Percentiles rank a stretch among this genome's conserved stretches.
Evolutionary conservation across 208 protist species (phyloP).

Genomic region (Leishmania turanica): DNA sequence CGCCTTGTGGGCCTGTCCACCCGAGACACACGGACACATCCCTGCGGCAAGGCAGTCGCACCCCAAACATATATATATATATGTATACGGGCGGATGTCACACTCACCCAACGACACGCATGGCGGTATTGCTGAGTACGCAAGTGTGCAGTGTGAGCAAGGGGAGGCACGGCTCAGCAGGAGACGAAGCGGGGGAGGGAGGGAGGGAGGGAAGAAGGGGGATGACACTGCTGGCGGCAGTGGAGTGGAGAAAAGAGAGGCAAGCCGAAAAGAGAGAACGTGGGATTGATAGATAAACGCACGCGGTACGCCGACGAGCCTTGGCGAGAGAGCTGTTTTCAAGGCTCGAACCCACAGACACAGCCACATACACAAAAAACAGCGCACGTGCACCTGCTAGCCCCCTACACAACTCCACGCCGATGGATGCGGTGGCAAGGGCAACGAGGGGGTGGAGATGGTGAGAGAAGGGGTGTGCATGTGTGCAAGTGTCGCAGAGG

Average conservation of each 20-base stretch:
- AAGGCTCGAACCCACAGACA: background rate
- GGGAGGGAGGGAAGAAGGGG: background rate
- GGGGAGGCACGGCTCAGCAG: background rate
- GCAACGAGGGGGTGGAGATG: too few relatives aligned
- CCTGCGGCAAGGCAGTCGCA: background rate
- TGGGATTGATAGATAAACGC: background rate
- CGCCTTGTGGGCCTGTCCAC: background rate
- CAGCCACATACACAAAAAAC: background rate
- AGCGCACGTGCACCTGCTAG: background rate
- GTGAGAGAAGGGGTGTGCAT: background rate
- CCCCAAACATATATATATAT: conserved; percentile 3
- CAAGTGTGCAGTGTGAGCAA: background rate
- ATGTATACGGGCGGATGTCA: background rate
- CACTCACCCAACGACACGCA: background rate
- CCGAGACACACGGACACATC: background rate
- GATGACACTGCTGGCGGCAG: background rate
- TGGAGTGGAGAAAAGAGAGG: conserved; percentile 4
- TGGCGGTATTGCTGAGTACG: too few relatives aligned
- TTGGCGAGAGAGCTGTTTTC: background rate
- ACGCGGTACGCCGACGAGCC: background rate
- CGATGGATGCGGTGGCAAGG: background rate
- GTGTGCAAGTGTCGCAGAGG: background rate
- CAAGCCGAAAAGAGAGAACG: background rate
- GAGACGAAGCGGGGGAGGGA: background rate
- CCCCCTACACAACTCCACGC: background rate